phyloP scores from a whole-genome alignment of 768 basidiomycete species.

The Rickenella mellea region DNA sequence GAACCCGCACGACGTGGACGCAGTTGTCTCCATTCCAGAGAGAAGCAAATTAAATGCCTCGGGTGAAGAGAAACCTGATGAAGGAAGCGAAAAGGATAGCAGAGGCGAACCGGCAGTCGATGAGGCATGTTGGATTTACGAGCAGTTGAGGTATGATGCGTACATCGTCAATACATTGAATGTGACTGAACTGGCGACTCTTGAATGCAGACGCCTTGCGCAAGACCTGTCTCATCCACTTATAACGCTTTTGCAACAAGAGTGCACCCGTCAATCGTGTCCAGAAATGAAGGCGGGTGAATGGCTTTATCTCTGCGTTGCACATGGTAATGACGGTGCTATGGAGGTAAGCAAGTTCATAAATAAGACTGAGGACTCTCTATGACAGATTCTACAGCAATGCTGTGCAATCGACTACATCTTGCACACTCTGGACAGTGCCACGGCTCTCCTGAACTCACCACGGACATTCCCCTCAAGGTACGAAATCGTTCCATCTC shows the following conservation, averaged over 20 bases:
- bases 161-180: slow-evolving; percentile 17
- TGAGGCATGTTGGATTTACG: slow-evolving; percentile 79
- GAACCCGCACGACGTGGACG: slow-evolving; percentile 82
- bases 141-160: slow-evolving; percentile 40
- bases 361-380: background rate
- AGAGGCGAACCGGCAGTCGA: slow-evolving; percentile 56
- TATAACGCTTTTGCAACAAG: slow-evolving; percentile 76
- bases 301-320: slow-evolving; percentile 94
- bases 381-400: slow-evolving; percentile 38
- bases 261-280: slow-evolving; percentile 80
- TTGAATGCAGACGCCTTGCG: slow-evolving; percentile 58
- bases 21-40: slow-evolving; percentile 70
- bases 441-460: slow-evolving; percentile 85
- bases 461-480: slow-evolving; percentile 87
- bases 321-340: slow-evolving; percentile 80
- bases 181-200: background rate
- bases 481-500: slow-evolving; percentile 29
- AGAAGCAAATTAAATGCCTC: no score
- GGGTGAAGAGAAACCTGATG: slow-evolving; percentile 20
- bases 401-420: slow-evolving; percentile 98
- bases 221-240: slow-evolving; percentile 82
- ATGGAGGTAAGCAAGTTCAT: slow-evolving; percentile 56
- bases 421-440: slow-evolving; percentile 85
- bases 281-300: slow-evolving; percentile 99
- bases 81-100: slow-evolving; percentile 22